A percentile compares a stretch with the other conserved stretches of the same genome.
phyloP scores from a whole-genome alignment of 73 alveolate species.

The Symbiodinium natans region DNA sequence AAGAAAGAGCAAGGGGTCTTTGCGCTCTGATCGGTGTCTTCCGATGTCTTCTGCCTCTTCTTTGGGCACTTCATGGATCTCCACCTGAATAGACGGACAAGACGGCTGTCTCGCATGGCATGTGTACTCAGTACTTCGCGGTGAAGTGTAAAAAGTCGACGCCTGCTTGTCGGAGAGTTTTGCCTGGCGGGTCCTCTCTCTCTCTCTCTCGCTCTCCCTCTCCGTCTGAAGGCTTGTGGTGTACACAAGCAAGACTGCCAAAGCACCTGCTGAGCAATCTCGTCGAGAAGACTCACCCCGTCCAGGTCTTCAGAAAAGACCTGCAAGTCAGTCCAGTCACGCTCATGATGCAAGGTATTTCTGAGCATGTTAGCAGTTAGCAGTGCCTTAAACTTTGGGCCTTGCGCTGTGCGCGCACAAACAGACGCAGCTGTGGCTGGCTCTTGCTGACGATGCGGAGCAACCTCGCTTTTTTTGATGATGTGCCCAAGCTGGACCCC shows the following conservation, averaged over 20 bases:
- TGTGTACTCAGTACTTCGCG: background rate
- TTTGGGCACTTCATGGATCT: background rate
- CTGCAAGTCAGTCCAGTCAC: background rate
- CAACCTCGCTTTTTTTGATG: background rate
- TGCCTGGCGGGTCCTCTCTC: background rate
- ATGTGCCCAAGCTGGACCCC: too few relatives aligned
- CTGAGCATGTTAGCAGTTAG: too few relatives aligned
- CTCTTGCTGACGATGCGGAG: slow-evolving; percentile 38
- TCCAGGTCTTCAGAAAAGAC: slow-evolving; percentile 38
- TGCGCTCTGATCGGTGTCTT: too few relatives aligned
- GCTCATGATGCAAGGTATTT: too few relatives aligned
- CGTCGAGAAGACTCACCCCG: slow-evolving; percentile 33
- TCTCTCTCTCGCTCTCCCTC: background rate
- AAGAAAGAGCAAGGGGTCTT: too few relatives aligned
- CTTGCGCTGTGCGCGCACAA: slow-evolving; percentile 29
- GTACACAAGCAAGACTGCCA: background rate
- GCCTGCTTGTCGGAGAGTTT: slow-evolving; percentile 67
- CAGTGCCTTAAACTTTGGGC: background rate
- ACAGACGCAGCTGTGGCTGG: slow-evolving; percentile 59
- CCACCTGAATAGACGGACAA: background rate
- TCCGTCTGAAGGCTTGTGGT: background rate
- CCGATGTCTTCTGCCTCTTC: too few relatives aligned
- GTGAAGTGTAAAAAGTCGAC: background rate
- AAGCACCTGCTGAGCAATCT: slow-evolving; percentile 32
- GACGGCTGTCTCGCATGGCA: background rate